Conservation (phyloP, 495 filamentous ascomycete genomes). For the Evansstolkia leycettana region DNA sequence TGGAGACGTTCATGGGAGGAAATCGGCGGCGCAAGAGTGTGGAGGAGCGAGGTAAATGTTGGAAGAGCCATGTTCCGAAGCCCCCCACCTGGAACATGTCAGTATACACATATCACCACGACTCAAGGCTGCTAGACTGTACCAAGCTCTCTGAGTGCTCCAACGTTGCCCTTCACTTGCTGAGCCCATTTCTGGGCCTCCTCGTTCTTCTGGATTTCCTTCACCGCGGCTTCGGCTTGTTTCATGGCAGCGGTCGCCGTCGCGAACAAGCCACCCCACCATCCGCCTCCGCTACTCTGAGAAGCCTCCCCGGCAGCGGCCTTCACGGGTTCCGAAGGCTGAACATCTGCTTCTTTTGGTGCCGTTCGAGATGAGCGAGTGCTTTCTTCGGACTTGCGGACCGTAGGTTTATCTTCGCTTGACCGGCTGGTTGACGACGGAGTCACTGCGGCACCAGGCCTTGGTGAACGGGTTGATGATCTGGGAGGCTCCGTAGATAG, state of each 20-base stretch:
- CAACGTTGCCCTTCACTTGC: conserved; percentile 86
- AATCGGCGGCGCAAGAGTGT: conserved; percentile 91
- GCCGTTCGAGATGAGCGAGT: conserved; percentile 50
- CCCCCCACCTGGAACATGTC: conserved; percentile 58
- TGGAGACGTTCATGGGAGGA: conserved; percentile 94
- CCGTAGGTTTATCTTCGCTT: conserved; percentile 48
- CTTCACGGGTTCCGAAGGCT: conserved; percentile 18
- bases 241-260: conserved; percentile 70
- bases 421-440: conserved; percentile 41
- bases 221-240: conserved; percentile 84
- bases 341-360: conserved; percentile 34
- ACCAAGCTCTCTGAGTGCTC: conserved; percentile 71
- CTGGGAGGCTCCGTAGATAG: conserved; percentile 44
- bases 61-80: conserved; percentile 80
- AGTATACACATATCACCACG: conserved; percentile 7
- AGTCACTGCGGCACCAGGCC: conserved; percentile 44
- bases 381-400: conserved; percentile 66
- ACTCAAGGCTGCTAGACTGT: conserved; percentile 3
- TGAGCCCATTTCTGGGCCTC: conserved; percentile 94
- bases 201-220: conserved; percentile 91
- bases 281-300: conserved; percentile 52
- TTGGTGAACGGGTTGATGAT: conserved; percentile 40
- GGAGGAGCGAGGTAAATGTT: conserved; percentile 87
- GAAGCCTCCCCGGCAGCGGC: conserved; percentile 15
- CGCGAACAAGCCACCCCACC: conserved; percentile 81